Conservation (phyloP, 331 rosid genomes). For the Pyrus hybrid region DNA sequence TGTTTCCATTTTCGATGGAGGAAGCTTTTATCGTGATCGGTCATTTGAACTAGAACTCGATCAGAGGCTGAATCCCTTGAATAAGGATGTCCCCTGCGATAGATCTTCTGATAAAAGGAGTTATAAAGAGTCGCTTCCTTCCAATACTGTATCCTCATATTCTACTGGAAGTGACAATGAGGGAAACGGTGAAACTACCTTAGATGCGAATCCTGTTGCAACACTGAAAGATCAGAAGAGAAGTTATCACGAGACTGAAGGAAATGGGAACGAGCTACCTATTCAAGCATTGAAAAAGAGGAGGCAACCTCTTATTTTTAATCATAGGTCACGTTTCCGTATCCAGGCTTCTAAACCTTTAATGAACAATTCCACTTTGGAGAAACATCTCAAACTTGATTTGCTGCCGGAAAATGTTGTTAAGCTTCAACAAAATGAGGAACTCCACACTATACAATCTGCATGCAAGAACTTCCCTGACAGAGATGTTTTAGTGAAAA, state of each 20-base stretch:
- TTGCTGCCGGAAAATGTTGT: slow-evolving; percentile 15
- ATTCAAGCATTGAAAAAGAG: slow-evolving; percentile 25
- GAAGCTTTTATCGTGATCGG: slow-evolving; percentile 8
- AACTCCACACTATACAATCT: slow-evolving; percentile 14
- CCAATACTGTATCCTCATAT: slow-evolving; percentile 6
- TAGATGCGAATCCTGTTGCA: slow-evolving; percentile 16
- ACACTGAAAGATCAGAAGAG: slow-evolving; percentile 23
- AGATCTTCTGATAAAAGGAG: slow-evolving; percentile 27
- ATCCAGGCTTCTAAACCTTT: slow-evolving; percentile 32
- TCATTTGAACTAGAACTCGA: slow-evolving; percentile 22
- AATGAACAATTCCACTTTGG: slow-evolving; percentile 15
- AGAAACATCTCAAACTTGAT: slow-evolving; percentile 15
- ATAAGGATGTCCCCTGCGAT: slow-evolving; percentile 23
- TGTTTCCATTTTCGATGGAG: slow-evolving; percentile 7
- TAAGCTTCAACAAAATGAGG: slow-evolving; percentile 27
- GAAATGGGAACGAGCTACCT: slow-evolving; percentile 11
- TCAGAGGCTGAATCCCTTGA: slow-evolving; percentile 18
- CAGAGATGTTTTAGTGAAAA: slow-evolving; percentile 30
- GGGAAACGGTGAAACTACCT: slow-evolving; percentile 23
- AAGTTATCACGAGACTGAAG: slow-evolving; percentile 17
- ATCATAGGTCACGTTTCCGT: slow-evolving; percentile 15
- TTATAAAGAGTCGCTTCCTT: slow-evolving; percentile 17
- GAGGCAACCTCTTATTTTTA: slow-evolving; percentile 29
- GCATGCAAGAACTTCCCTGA: slow-evolving; percentile 19
- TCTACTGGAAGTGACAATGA: slow-evolving; percentile 18